Conservation (phyloP, 345 rosid genomes). For the Eucalyptus shirleyi region DNA sequence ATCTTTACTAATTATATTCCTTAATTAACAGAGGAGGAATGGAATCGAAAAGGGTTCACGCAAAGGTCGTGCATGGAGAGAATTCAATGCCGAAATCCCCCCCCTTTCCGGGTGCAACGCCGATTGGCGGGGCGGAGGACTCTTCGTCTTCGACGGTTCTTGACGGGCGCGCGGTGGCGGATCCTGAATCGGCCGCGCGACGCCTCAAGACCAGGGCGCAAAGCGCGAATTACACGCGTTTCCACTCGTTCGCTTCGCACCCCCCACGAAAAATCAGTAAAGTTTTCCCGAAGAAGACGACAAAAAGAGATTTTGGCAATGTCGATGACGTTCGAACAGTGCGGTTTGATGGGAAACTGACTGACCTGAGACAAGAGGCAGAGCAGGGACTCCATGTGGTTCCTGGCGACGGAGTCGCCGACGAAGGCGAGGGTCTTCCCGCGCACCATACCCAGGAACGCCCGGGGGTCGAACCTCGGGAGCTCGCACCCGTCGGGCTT, state of each 20-base stretch:
- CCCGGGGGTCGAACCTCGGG: slow-evolving; percentile 45
- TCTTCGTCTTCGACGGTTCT: neutral
- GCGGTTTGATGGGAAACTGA: neutral
- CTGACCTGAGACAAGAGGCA: slow-evolving; percentile 71
- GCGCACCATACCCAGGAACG: slow-evolving; percentile 35
- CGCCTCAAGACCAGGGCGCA: neutral
- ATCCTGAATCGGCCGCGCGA: neutral
- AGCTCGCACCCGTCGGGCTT: slow-evolving; percentile 64
- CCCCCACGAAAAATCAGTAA: neutral
- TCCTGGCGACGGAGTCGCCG: slow-evolving; percentile 88
- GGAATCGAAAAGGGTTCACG: neutral
- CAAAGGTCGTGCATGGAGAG: neutral
- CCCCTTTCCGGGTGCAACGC: neutral
- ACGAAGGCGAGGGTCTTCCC: slow-evolving; percentile 69
- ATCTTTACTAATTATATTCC: neutral
- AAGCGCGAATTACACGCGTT: neutral
- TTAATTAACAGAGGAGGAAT: neutral
- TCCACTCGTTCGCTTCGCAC: neutral
- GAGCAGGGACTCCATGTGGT: slow-evolving; percentile 81
- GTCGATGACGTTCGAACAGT: neutral
- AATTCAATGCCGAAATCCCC: neutral
- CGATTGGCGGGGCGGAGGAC: neutral
- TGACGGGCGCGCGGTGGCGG: neutral
- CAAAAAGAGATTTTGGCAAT: neutral
- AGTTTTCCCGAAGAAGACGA: neutral